These are phyloP conservation scores for Sporisorium graminicola DNA, from an alignment of 1,284 basidiomycete species.

Conservation along the genomic window DNA sequence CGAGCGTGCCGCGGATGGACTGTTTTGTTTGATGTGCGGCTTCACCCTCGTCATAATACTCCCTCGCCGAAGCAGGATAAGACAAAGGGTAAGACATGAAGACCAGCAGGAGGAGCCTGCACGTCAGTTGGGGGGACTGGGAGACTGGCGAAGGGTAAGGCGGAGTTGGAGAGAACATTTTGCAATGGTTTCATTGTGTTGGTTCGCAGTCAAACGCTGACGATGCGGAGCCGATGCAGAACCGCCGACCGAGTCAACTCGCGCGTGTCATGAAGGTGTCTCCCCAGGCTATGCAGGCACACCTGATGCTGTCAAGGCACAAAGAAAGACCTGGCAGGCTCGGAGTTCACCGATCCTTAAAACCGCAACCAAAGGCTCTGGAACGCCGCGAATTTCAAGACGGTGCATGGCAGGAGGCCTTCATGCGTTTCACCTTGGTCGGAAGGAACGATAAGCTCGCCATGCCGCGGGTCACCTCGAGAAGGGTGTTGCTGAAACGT, in stretches of 20 bases:
- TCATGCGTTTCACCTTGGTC: too few species aligned
- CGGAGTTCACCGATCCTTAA: neutral
- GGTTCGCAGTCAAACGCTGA: neutral
- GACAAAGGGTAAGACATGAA: neutral
- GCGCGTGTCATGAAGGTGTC: too few species aligned
- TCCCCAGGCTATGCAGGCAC: neutral
- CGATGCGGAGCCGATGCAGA: neutral
- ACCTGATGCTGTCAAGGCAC: neutral
- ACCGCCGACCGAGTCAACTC: too few species aligned
- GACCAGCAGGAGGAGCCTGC: neutral
- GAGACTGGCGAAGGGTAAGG: neutral
- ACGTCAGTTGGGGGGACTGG: neutral
- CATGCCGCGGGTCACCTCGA: neutral
- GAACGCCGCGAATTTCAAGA: neutral
- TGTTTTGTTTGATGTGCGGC: neutral
- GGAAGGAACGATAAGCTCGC: neutral
- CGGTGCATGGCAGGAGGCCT: neutral
- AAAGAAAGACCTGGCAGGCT: neutral
- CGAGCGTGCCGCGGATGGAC: neutral
- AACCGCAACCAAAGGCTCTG: neutral
- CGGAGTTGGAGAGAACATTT: neutral
- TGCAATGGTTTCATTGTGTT: neutral
- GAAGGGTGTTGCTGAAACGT: neutral
- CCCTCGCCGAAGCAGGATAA: neutral
- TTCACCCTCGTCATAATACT: neutral